Percentiles rank a stretch among this genome's conserved stretches.
phyloP scores from a whole-genome alignment of 352 stramenopile genomes.

The Saprolegnia parasitica region DNA sequence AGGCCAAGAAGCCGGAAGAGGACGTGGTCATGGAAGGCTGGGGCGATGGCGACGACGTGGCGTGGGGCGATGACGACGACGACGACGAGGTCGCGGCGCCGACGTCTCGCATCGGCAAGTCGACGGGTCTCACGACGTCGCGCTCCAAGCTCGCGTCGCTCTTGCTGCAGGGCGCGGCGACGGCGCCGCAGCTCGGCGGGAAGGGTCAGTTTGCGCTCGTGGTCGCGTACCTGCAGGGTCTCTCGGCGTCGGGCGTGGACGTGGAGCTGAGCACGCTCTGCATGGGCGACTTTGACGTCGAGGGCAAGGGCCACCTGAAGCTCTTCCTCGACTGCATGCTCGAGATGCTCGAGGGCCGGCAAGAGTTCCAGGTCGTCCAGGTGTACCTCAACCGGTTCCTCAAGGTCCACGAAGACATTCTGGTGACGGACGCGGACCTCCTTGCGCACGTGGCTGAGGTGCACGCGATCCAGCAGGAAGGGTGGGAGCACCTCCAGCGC shows the following conservation, averaged over 20 bases:
- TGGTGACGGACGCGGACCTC: constrained; percentile 51
- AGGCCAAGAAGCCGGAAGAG: constrained; percentile 29
- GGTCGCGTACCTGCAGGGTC: constrained; percentile 56
- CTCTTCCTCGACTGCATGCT: constrained; percentile 63
- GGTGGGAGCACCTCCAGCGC: constrained; percentile 78
- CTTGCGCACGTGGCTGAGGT: constrained; percentile 54
- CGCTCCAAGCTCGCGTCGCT: constrained; percentile 66
- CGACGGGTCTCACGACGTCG: constrained; percentile 57
- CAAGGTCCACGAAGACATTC: constrained; percentile 73
- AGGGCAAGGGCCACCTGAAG: constrained; percentile 58
- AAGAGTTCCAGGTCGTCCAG: constrained; percentile 76
- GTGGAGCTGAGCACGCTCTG: constrained; percentile 80
- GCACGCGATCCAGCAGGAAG: constrained; percentile 54
- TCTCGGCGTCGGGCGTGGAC: constrained; percentile 69
- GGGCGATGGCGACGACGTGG: constrained; percentile 58
- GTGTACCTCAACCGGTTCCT: constrained; percentile 84
- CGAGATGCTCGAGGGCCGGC: constrained; percentile 56
- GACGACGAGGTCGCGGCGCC: constrained; percentile 31
- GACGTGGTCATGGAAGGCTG: constrained; percentile 51
- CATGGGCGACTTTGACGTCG: constrained; percentile 75
- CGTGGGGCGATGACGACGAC: constrained; percentile 53
- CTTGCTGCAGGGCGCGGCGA: constrained; percentile 34
- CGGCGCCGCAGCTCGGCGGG: constrained; percentile 4
- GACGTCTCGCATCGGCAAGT: constrained; percentile 68
- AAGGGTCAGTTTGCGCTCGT: constrained; percentile 43